phyloP scores from a whole-genome alignment of 2,329 filamentous ascomycete genomes.

The Samsoniella hepiali region DNA sequence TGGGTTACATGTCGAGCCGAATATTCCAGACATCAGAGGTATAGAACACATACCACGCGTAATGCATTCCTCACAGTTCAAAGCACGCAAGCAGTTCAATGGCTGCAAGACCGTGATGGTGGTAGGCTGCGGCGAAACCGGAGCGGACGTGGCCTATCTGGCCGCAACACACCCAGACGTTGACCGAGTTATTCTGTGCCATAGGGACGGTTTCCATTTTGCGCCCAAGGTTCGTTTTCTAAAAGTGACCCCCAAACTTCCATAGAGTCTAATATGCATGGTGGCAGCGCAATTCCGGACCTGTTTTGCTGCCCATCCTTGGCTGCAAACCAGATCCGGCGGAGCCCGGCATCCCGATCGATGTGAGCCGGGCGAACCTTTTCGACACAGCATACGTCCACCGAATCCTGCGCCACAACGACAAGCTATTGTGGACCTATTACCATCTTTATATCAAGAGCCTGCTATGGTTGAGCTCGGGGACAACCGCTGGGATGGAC shows the following conservation, averaged over 20 bases:
- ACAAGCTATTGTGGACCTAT: slow-evolving; percentile 38
- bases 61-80: no score
- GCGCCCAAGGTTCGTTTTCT: slow-evolving; percentile 36
- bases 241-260: no score
- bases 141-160: slow-evolving; percentile 40
- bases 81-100: no score
- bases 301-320: slow-evolving; percentile 23
- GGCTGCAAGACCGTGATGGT: slow-evolving; percentile 37
- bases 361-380: slow-evolving; percentile 40
- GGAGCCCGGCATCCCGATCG: slow-evolving; percentile 38
- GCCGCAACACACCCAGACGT: slow-evolving; percentile 38
- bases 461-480: slow-evolving; percentile 32
- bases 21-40: no score
- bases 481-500: slow-evolving; percentile 38
- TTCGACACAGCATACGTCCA: slow-evolving; percentile 48
- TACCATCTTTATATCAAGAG: slow-evolving; percentile 40
- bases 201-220: slow-evolving; percentile 41
- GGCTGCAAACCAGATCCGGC: slow-evolving; percentile 19
- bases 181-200: slow-evolving; percentile 38
- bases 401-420: slow-evolving; percentile 35
- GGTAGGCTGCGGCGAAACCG: slow-evolving; percentile 43
- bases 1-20: no score
- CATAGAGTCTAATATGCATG: no score
- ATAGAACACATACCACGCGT: no score
- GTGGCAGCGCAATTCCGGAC: slow-evolving; percentile 21